Evolutionary conservation across 352 stramenopile genomes (phyloP), one percentile per base, ranked within the genome.

Genomic region (Aphanomyces euteiches): DNA sequence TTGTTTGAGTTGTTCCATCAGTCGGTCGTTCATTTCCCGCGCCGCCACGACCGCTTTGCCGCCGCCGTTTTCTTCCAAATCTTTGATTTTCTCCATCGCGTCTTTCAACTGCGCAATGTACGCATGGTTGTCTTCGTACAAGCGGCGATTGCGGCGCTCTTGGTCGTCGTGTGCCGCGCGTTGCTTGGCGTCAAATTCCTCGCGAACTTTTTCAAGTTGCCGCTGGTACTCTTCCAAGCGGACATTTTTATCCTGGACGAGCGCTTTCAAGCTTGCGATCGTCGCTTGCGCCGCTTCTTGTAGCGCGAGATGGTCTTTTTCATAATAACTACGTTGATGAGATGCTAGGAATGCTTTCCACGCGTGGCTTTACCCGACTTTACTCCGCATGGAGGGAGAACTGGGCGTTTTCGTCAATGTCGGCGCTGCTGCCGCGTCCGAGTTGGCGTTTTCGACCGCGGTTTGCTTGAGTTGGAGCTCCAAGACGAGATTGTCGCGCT

Each of bases 251-350:
- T 92, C 87, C 28, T 82, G 75, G 37, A 93, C 76, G 28, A 93
- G 77, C 38, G 82, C 78, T 68, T 92, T 95, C n/a, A 95, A 72
- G 69, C 84, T 93, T 5, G 87, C 81, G 37, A 95, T 89, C 36
- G 85, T 91, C 50, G 76, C 84, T 61, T 93, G 84, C 7, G 84
- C 87, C 13, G 87, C 85, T 72, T 89, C 80, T 61, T 94, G 87
- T 19, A 92, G 60, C 21, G 87, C 74, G 0, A 79, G 69, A 47
- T 94, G 87, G 63, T 92, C 87, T 59, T 90, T 81, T 70, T 92
- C 84, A 64, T 92, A 94, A 54, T 13, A 74, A 19, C 50, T 74
- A 74, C 28, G 28, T 15, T 48, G 1, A 1, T 13, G 13, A 21
- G 56, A 40, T 2, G 37, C 13, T 15, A 61, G 13, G 56, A 21